Evolutionary conservation across 345 rosid species (phyloP).

Genomic region (Brassica napus): DNA sequence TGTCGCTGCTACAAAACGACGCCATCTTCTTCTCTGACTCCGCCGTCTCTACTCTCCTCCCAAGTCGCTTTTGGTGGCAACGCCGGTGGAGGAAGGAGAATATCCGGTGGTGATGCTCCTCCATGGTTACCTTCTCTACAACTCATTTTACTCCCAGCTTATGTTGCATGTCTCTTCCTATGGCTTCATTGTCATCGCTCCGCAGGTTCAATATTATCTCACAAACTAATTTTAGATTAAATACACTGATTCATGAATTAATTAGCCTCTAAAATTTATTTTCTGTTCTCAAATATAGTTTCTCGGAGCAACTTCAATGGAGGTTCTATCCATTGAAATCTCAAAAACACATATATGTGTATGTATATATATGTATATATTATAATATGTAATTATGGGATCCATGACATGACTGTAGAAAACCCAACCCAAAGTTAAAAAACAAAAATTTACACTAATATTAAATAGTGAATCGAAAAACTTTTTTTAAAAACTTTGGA

Average conservation of each 20-base stretch:
- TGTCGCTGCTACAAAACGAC: conserved; percentile 29
- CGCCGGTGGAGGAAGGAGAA: conserved; percentile 65
- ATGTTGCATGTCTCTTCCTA: conserved; percentile 82
- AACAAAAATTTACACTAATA: too few species aligned
- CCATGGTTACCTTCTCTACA: conserved; percentile 83
- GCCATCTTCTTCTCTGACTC: conserved; percentile 29
- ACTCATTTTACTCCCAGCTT: conserved; percentile 87
- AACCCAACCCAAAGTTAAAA: too few species aligned
- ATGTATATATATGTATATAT: too few species aligned
- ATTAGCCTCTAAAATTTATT: not conserved
- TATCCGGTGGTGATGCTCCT: conserved; percentile 70
- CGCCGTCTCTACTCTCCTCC: conserved; percentile 58
- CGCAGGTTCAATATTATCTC: conserved; percentile 54
- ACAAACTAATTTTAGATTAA: not conserved
- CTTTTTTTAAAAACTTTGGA: too few species aligned
- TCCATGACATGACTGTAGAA: too few species aligned
- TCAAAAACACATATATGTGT: too few species aligned
- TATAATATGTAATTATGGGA: too few species aligned
- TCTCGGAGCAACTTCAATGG: too few species aligned
- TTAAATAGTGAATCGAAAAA: too few species aligned
- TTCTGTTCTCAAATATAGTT: not conserved
- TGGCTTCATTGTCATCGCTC: conserved; percentile 86
- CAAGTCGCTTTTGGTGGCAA: conserved; percentile 67
- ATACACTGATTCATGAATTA: not conserved
- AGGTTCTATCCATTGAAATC: too few species aligned